Base-by-base conservation (phyloP, 495 filamentous ascomycete genomes). In the Bacidia gigantensis region DNA sequence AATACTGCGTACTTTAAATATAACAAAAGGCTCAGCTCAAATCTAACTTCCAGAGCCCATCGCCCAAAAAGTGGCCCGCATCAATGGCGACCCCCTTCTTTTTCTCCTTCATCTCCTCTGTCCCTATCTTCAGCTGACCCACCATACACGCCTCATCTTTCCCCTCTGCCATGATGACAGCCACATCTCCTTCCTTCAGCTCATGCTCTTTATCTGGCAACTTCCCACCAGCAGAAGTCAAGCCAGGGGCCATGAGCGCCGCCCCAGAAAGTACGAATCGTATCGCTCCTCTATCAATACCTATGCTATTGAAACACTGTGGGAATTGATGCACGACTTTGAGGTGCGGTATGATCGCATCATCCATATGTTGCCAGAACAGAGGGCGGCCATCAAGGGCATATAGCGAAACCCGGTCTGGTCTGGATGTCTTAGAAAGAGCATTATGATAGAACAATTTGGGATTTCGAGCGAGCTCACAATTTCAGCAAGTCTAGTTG, bases 211-310 rank as follows among this genome's bases (percentile, higher is more conserved):
- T 24, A 11, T 58, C 73, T 24, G 88, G 92, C 58, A 98, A 65
- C 26, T 80, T 60, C 0, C 92, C 92, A 1, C 93, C 92, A 0
- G 81, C 63, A 9, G 78, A 83, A 7, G 92, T 98, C 54, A 97
- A 63, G 0, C 92, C 92, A 0, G 92, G 92, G 11, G 85, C 89
- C 92, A 98, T 98, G 41, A 98, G 80, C 50, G 89, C 83, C 0
- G 92, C 92, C 21, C 92, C 92, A 2, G 79, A 82, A 0, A 98
- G 76, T 25, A 98, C 90, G 69, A 98, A 98, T 53, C 93, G 87
- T 66, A 97, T 96, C 0, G 93, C 92, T 49, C 92, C 92, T 46
- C 92, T 81, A 67, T 97, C 90, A 61, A 95, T 89, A 26, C 73
- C 71, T 52, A 77, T 66, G n/a, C 65, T 72, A 3, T 70, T 67